Conservation (phyloP, 2,329 filamentous ascomycete species). For the Dissoconium aciculare region DNA sequence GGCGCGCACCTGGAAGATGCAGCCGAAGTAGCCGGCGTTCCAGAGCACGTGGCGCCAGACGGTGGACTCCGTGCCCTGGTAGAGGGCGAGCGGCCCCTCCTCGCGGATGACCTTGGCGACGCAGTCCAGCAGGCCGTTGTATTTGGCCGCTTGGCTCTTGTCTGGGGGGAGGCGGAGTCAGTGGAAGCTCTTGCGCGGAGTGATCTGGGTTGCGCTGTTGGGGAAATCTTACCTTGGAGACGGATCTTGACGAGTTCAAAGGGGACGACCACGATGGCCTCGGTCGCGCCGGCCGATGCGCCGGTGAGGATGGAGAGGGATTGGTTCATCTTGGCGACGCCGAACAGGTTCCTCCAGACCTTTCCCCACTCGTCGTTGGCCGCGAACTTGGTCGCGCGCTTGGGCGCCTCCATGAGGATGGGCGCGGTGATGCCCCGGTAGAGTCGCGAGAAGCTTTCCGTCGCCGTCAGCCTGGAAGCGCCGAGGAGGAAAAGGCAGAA, state of each 20-base stretch:
- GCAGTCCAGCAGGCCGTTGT: conserved; percentile 67
- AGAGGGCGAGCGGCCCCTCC: conserved; percentile 76
- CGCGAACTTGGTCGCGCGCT: conserved; percentile 93
- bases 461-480: too few relatives aligned
- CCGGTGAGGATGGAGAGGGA: conserved; percentile 82
- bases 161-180: conserved; percentile 34
- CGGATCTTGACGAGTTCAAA: conserved; percentile 99
- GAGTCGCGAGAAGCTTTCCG: conserved; percentile 55
- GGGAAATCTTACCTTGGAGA: conserved; percentile 46
- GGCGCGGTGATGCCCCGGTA: conserved; percentile 93
- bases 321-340: conserved; percentile 76
- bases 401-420: conserved; percentile 94
- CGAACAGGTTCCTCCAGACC: conserved; percentile 80
- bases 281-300: conserved; percentile 85
- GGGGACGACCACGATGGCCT: conserved; percentile 91
- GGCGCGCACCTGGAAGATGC: conserved; percentile 89
- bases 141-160: conserved; percentile 79
- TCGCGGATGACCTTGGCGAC: conserved; percentile 66
- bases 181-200: not conserved
- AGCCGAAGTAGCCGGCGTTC: conserved; percentile 96
- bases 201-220: too few relatives aligned
- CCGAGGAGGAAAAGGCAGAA: too few relatives aligned
- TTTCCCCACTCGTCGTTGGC: conserved; percentile 98
- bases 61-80: conserved; percentile 93
- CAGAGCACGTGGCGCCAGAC: conserved; percentile 90